These are phyloP conservation scores for Mortierella sp. DNA, from an alignment of 371 early-diverging fungal genomes.

Conservation along the genomic window DNA sequence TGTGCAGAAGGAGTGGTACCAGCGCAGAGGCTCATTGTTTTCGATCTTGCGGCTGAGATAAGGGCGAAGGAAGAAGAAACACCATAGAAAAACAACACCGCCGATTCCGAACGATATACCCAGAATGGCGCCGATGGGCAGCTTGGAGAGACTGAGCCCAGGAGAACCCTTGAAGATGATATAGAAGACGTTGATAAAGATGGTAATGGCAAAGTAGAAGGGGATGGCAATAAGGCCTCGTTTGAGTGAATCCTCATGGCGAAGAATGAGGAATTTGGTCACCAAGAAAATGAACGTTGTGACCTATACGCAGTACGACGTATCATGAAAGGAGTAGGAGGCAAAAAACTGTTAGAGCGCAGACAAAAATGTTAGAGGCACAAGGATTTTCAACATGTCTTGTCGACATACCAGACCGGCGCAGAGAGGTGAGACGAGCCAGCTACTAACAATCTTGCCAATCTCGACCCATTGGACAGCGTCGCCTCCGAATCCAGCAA, in stretches of 20 bases:
- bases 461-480: slow-evolving; percentile 84
- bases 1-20: slow-evolving; percentile 77
- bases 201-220: slow-evolving; percentile 82
- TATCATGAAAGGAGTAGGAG: background rate
- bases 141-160: slow-evolving; percentile 56
- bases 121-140: slow-evolving; percentile 61
- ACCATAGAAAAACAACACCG: slow-evolving; percentile 64
- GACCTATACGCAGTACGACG: background rate
- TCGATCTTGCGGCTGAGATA: slow-evolving; percentile 75
- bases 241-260: slow-evolving; percentile 75
- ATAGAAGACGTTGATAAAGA: slow-evolving; percentile 76
- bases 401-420: slow-evolving; percentile 73
- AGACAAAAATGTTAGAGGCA: background rate
- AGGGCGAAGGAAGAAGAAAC: slow-evolving; percentile 73
- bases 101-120: slow-evolving; percentile 76
- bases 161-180: slow-evolving; percentile 82
- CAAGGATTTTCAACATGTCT: background rate
- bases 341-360: background rate
- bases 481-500: slow-evolving; percentile 77
- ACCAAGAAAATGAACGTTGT: slow-evolving; percentile 71
- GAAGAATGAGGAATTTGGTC: slow-evolving; percentile 75
- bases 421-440: slow-evolving; percentile 83
- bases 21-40: slow-evolving; percentile 74
- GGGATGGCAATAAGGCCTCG: slow-evolving; percentile 84
- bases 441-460: slow-evolving; percentile 79